Evolutionary conservation across 2,329 filamentous ascomycete species (phyloP).

Genomic region (Cadophora malorum): DNA sequence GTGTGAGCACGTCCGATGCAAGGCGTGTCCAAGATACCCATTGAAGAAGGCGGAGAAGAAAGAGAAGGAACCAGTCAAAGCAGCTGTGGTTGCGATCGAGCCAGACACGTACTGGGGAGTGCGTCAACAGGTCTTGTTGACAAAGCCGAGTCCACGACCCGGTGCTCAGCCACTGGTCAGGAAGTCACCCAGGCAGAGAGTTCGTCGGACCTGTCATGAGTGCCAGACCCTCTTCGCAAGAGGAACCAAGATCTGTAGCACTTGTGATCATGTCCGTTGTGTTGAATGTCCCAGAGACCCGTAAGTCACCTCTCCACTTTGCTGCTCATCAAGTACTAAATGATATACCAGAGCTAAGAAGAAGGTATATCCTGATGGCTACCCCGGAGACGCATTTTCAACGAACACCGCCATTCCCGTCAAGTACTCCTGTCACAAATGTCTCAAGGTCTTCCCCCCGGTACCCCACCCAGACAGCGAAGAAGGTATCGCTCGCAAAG

Average conservation of each 20-base stretch:
- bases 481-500: slow-evolving; percentile 27
- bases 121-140: slow-evolving; percentile 59
- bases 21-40: slow-evolving; percentile 78
- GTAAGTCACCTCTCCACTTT: slow-evolving; percentile 55
- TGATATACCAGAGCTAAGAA: slow-evolving; percentile 61
- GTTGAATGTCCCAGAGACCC: slow-evolving; percentile 82
- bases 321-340: slow-evolving; percentile 27
- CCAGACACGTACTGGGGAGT: slow-evolving; percentile 35
- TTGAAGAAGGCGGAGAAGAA: slow-evolving; percentile 58
- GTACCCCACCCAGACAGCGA: slow-evolving; percentile 34
- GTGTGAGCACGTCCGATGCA: slow-evolving; percentile 83
- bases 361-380: slow-evolving; percentile 72
- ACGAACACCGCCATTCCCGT: slow-evolving; percentile 49
- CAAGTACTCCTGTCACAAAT: slow-evolving; percentile 67
- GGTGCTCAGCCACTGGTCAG: slow-evolving; percentile 75
- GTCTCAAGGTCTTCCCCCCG: slow-evolving; percentile 62
- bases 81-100: slow-evolving; percentile 40
- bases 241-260: slow-evolving; percentile 66
- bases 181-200: slow-evolving; percentile 73
- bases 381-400: slow-evolving; percentile 63
- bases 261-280: slow-evolving; percentile 77
- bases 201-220: slow-evolving; percentile 78
- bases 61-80: slow-evolving; percentile 52
- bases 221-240: slow-evolving; percentile 69
- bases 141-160: slow-evolving; percentile 64